Evolutionary conservation across 73 alveolate species (phyloP).

Genomic region (Stentor roeselii): DNA sequence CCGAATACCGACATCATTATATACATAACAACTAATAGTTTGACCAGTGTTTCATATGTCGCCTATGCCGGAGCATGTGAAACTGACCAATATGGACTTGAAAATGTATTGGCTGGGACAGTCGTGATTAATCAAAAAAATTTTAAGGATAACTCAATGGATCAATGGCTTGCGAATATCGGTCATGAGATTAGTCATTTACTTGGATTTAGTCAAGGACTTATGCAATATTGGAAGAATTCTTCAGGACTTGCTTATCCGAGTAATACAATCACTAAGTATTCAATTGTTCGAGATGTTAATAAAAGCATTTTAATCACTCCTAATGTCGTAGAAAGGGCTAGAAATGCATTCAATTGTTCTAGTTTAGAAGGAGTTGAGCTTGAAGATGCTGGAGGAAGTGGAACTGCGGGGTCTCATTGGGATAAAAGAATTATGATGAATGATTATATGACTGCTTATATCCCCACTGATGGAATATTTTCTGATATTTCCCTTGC

Average conservation of each 20-base stretch:
- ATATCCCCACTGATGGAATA: not conserved
- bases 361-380: too few species aligned
- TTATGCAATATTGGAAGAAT: too few species aligned
- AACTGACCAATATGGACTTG: not conserved
- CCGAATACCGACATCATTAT: not conserved
- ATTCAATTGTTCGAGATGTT: too few species aligned
- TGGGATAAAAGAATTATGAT: not conserved
- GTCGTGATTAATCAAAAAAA: not conserved
- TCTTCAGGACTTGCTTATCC: too few species aligned
- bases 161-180: too few species aligned
- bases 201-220: not conserved
- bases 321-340: too few species aligned
- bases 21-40: not conserved
- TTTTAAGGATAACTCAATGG: too few species aligned
- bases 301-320: too few species aligned
- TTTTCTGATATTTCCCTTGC: not conserved
- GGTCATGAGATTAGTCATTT: not conserved
- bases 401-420: slow-evolving; percentile 15
- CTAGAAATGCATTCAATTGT: too few species aligned
- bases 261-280: too few species aligned
- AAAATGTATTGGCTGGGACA: not conserved
- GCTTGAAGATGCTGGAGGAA: slow-evolving; percentile 3
- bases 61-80: not conserved
- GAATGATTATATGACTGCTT: not conserved
- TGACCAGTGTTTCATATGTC: not conserved